phyloP scores from a whole-genome alignment of 306 rosid genomes.

The Oxytropis ochrocephala region DNA sequence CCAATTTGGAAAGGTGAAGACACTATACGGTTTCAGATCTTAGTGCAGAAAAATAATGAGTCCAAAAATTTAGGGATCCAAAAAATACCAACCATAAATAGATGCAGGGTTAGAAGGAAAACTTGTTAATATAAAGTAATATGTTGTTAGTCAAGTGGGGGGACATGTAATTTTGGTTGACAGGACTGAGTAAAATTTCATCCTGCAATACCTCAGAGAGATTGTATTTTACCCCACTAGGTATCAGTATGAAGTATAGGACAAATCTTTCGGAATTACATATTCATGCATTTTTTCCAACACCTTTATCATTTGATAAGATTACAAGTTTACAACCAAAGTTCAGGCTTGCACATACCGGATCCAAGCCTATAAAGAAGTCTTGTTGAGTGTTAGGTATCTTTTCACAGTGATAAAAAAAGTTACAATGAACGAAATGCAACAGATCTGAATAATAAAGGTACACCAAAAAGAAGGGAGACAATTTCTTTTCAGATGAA shows the following conservation, averaged over 20 bases:
- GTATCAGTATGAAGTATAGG: not conserved
- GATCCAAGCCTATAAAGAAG: slow-evolving; percentile 4
- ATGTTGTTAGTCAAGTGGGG: not conserved
- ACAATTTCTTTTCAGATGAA: not conserved
- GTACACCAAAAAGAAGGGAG: not conserved
- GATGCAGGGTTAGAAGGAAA: not conserved
- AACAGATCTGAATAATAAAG: slow-evolving; percentile 2
- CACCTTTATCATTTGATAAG: not conserved
- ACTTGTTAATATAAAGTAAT: not conserved
- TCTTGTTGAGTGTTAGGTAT: not conserved
- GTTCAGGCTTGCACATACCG: slow-evolving; percentile 1
- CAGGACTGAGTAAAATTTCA: not conserved
- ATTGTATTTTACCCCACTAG: not conserved
- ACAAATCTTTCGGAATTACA: not conserved
- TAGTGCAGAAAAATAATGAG: not conserved
- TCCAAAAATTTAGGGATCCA: slow-evolving; percentile 3
- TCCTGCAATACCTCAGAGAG: not conserved
- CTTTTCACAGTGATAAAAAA: not conserved
- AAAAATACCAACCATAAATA: not conserved
- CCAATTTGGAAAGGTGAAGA: not conserved
- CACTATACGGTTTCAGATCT: not conserved
- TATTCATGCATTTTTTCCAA: not conserved
- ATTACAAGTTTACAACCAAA: not conserved
- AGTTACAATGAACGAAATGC: not conserved
- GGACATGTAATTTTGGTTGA: not conserved